Percentiles rank a stretch among this genome's conserved stretches.
Conservation (phyloP, 345 rosid species). For the Cardamine resedifolia region DNA sequence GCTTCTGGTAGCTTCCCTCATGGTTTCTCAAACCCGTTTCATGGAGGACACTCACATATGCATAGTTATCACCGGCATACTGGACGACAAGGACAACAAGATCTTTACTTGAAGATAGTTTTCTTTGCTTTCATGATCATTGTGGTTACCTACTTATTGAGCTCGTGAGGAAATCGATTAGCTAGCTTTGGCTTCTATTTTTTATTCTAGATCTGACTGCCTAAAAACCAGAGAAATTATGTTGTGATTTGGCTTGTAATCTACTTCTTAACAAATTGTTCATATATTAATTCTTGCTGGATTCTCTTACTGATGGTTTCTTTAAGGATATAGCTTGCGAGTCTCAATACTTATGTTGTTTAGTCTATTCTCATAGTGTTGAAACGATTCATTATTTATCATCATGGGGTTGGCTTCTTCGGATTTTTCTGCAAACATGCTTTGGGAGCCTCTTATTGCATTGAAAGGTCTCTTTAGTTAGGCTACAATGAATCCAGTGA, state of each 20-base stretch:
- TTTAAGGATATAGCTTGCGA: not conserved
- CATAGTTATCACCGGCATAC: slow-evolving; percentile 56
- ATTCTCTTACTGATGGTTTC: slow-evolving; percentile 2
- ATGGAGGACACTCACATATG: slow-evolving; percentile 63
- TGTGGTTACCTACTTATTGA: slow-evolving; percentile 58
- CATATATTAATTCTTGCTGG: slow-evolving; percentile 5
- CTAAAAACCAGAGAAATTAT: slow-evolving; percentile 18
- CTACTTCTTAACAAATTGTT: slow-evolving; percentile 18
- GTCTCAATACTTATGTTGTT: not conserved
- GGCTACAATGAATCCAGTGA: not conserved
- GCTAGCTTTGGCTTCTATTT: slow-evolving; percentile 1
- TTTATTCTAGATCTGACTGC: slow-evolving; percentile 2
- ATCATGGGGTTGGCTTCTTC: not conserved
- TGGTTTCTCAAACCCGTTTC: slow-evolving; percentile 66
- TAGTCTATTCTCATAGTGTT: not conserved
- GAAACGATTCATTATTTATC: not conserved
- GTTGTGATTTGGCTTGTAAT: slow-evolving; percentile 30
- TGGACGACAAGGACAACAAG: slow-evolving; percentile 76
- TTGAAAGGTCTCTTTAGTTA: not conserved
- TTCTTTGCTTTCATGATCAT: slow-evolving; percentile 53
- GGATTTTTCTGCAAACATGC: not conserved
- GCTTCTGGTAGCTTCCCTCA: slow-evolving; percentile 64
- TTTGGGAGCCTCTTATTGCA: slow-evolving; percentile 10
- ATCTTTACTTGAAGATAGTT: slow-evolving; percentile 63
- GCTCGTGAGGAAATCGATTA: slow-evolving; percentile 39